These are phyloP conservation scores for Termitomyces sp. DNA, from an alignment of 768 basidiomycete genomes.

Conservation along the genomic window DNA sequence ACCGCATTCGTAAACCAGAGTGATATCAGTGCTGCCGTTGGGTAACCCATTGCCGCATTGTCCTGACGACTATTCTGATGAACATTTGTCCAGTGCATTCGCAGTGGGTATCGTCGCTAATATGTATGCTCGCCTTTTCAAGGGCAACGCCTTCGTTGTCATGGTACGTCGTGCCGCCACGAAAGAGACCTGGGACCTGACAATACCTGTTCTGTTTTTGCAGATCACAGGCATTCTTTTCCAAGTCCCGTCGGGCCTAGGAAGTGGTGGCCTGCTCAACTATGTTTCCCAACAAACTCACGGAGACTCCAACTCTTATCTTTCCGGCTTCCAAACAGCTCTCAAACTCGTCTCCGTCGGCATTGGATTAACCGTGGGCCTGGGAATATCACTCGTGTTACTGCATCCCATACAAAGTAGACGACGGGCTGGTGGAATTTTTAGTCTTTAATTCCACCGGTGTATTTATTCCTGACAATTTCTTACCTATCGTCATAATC, in stretches of 20 bases:
- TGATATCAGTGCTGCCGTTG: conserved; percentile 77
- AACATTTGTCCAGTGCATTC: conserved; percentile 48
- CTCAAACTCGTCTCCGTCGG: conserved; percentile 73
- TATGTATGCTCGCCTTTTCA: conserved; percentile 68
- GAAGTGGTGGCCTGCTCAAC: conserved; percentile 72
- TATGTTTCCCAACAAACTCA: conserved; percentile 54
- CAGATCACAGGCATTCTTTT: conserved; percentile 76
- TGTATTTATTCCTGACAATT: background rate
- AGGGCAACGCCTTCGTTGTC: conserved; percentile 74
- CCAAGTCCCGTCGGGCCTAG: conserved; percentile 80
- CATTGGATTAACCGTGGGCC: conserved; percentile 75
- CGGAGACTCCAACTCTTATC: conserved; percentile 50
- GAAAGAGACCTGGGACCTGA: background rate
- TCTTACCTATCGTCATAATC: too few relatives aligned
- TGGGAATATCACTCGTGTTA: conserved; percentile 63
- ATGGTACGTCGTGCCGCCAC: conserved; percentile 46
- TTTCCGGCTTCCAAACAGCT: conserved; percentile 70
- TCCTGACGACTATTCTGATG: background rate
- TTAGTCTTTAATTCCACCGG: conserved; percentile 40
- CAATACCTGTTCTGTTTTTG: background rate
- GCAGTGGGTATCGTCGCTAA: conserved; percentile 79
- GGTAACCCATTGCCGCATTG: conserved; percentile 26
- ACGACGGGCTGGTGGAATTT: conserved; percentile 52
- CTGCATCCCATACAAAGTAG: conserved; percentile 61
- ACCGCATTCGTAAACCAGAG: conserved; percentile 58